Base-by-base conservation (phyloP, 345 rosid species). In the Citrus mangshanensis region DNA sequence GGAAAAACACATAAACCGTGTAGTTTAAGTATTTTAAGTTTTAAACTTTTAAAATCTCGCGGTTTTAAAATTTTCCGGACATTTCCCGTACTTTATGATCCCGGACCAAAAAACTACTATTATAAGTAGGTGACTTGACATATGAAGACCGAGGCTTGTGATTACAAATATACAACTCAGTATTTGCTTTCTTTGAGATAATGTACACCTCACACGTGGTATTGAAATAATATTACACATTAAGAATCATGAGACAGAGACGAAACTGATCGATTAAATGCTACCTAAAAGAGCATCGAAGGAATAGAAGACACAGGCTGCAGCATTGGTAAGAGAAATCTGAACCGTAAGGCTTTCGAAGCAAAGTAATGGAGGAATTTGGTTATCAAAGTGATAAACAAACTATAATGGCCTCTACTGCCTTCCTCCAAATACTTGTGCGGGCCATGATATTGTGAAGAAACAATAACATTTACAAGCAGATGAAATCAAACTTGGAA, bases 251-350 rank as follows among this genome's bases (percentile, higher is more conserved):
- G 0, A 3, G 77, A 21, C 80, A 78, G 62, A 0, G 76, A 59
- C 10, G 76, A 70, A 68, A 84, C 60, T 30, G 82, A 64, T 68
- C 72, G 55, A 49, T 80, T 78, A 40, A 84, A 81, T 34, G 61
- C 81, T 4, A 79, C 76, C 79, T 83, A 79, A 9, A 84, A 68
- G 1, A 79, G 64, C 84, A 72, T 5, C 3, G 82, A 71, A 49
- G 78, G 9, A 2, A 58, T 22, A n/a, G 70, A 75, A 67, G 80
- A 58, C 5, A 28, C 25, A n/a, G n/a, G 13, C 32, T 59, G 71
- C 78, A 75, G 32, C 21, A 61, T 49, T 3, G 72, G 24, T 63
- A 69, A 28, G 64, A 70, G 30, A 24, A 35, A 69, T 55, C 79
- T 75, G 51, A 72, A 68, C 78, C 56, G 81, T 14, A 79, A 25